A percentile compares a stretch with the other conserved stretches of the same genome.
phyloP scores from a whole-genome alignment of 1,139 yeast genomes.

The Yamadazyma kanchanaburiensis region DNA sequence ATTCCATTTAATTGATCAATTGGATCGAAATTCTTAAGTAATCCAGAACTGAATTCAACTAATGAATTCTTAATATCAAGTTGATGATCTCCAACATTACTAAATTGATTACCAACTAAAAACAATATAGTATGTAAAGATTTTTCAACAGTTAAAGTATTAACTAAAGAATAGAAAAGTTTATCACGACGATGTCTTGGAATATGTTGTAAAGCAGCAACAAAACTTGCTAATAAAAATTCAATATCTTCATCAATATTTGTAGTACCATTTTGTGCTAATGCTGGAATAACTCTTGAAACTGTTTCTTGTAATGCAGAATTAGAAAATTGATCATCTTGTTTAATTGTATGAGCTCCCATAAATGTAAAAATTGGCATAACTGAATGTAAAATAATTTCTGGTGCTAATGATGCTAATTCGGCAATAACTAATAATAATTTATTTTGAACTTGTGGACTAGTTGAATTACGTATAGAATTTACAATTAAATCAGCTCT shows the following conservation, averaged over 20 bases:
- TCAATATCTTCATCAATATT: conserved; percentile 44
- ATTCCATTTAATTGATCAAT: conserved; percentile 66
- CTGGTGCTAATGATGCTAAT: conserved; percentile 86
- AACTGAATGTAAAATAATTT: conserved; percentile 87
- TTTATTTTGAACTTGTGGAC: conserved; percentile 94
- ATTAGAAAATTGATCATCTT: conserved; percentile 92
- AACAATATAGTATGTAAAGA: conserved; percentile 74
- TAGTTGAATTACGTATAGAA: conserved; percentile 80
- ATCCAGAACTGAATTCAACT: conserved; percentile 68
- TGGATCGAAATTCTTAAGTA: conserved; percentile 65
- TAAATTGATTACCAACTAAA: conserved; percentile 76
- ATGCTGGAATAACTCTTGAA: conserved; percentile 85
- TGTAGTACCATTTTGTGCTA: conserved; percentile 54
- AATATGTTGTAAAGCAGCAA: conserved; percentile 89
- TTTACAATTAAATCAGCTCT: conserved; percentile 90
- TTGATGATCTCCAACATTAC: conserved; percentile 43
- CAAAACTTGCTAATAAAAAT: conserved; percentile 81
- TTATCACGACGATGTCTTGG: conserved; percentile 95
- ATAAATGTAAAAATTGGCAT: conserved; percentile 99
- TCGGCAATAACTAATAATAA: conserved; percentile 81
- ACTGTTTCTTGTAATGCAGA: conserved; percentile 93
- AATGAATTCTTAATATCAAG: conserved; percentile 66
- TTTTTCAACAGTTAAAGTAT: conserved; percentile 66
- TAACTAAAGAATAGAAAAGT: conserved; percentile 73
- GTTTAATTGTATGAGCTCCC: conserved; percentile 97